Evolutionary conservation across 179 eudicot species (phyloP), one percentile per base, ranked within the genome.

Genomic region (Amaranthus tricolor): DNA sequence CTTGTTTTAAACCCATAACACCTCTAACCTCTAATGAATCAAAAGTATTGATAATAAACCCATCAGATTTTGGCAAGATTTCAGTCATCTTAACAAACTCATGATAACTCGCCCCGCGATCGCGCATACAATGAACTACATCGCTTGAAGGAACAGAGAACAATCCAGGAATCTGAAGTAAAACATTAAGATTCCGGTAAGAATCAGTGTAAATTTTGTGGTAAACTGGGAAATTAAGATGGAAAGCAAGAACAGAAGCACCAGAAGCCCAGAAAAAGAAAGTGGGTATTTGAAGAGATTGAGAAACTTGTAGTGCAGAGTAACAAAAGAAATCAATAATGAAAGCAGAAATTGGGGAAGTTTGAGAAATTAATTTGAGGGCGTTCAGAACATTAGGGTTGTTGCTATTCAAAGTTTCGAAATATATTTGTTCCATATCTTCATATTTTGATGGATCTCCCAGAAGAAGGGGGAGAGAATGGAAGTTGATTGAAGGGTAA

Each of bases 401-500:
- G 40, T 31, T 31, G 40, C 40, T 31, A 31, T 31, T 31, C 40
- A 31, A 31, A 31, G 40, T 31, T 31, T 31, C 40, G 40, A 1
- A 31, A 31, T 31, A 5, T 5, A 82, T 52, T 1, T 78, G 68
- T 8, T 71, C 77, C 2, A 6, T 11, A 9, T 76, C 17, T 6
- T 63, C 61, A 44, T 79, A 74, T 4, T 52, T 47, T 0, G 76
- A 57, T 45, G 74, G 78, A 20, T 74, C 54, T 7, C 63, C 76
- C 5, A 15, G 70, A 10, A 24, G 14, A 47, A 81, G 71, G 31
- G 84, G 58, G 12, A 54, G 79, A 56, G 64, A 79, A 56, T 69
- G 80, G 78, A 85, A 85, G 71, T 79, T 66, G 77, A 84, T 84
- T 62, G 80, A 76, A 14, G 86, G 83, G 24, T 68, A 79, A 71